phyloP scores from a whole-genome alignment of 768 basidiomycete genomes.

The Lactarius hatsudake region DNA sequence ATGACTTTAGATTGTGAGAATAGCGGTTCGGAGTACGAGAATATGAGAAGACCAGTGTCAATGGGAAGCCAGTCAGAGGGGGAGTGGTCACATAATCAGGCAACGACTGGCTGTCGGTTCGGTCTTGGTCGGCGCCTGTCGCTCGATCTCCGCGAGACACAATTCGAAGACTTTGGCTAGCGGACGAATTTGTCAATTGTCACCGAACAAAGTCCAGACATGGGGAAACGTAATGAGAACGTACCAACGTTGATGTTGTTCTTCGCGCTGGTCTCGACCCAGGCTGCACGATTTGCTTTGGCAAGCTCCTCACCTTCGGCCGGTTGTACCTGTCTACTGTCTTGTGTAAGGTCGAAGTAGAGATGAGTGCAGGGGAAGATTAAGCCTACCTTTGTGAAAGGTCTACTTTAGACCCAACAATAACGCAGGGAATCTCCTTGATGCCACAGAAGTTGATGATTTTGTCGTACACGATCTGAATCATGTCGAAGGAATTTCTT shows the following conservation, averaged over 20 bases:
- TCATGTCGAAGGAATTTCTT: constrained; percentile 90
- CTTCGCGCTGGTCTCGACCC: constrained; percentile 88
- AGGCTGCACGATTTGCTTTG: constrained; percentile 66
- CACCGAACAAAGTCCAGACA: constrained; percentile 4
- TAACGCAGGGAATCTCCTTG: constrained; percentile 84
- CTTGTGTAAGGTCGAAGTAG: constrained; percentile 18
- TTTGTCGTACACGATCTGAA: constrained; percentile 91
- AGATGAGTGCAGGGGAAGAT: constrained; percentile 9
- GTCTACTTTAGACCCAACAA: constrained; percentile 93
- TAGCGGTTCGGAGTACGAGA: constrained; percentile 9
- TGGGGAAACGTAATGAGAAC: constrained; percentile 37
- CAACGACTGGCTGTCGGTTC: constrained; percentile 48
- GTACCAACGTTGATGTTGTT: constrained; percentile 82
- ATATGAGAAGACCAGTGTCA: constrained; percentile 10
- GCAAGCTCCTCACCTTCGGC: constrained; percentile 78
- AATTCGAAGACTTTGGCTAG: constrained; percentile 82
- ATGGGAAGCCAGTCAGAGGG: constrained; percentile 7
- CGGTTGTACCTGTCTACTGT: constrained; percentile 67
- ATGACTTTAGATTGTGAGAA: constrained; percentile 14
- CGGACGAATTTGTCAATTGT: constrained; percentile 4
- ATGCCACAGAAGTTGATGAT: constrained; percentile 84
- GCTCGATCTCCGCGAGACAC: constrained; percentile 81
- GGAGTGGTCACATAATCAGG: constrained; percentile 50
- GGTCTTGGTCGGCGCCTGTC: constrained; percentile 51
- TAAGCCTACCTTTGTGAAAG: constrained; percentile 63